Evolutionary conservation across 495 filamentous ascomycete genomes (phyloP).

Genomic region (Penicillium dipodomyicola): DNA sequence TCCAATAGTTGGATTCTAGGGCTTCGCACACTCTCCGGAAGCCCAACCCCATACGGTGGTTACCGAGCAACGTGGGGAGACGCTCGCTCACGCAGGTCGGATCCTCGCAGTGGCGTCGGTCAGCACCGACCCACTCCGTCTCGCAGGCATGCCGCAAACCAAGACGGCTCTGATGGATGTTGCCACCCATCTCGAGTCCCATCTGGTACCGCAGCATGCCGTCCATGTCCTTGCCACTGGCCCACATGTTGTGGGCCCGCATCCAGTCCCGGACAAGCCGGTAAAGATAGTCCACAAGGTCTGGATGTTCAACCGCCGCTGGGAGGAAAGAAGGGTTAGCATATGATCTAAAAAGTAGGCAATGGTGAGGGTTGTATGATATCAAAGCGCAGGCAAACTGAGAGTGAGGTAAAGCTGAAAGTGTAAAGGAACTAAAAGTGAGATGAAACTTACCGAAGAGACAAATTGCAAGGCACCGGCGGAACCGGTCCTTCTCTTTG

Average conservation of each 20-base stretch:
- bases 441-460: constrained; percentile 30
- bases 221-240: constrained; percentile 14
- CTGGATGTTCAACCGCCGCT: constrained; percentile 19
- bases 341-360: background rate
- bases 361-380: background rate
- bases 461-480: constrained; percentile 35
- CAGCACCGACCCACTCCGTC: constrained; percentile 36
- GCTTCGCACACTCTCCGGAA: constrained; percentile 19
- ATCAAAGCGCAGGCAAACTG: background rate
- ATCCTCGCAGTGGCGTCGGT: constrained; percentile 28
- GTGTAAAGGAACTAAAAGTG: background rate
- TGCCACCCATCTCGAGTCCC: constrained; percentile 21
- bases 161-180: constrained; percentile 10
- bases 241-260: constrained; percentile 17
- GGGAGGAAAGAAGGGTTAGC: background rate
- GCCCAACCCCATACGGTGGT: constrained; percentile 6
- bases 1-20: constrained; percentile 38
- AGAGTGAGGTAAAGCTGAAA: background rate
- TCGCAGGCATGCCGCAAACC: constrained; percentile 36
- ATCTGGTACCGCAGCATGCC: constrained; percentile 27
- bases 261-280: constrained; percentile 40
- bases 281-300: constrained; percentile 33
- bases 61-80: constrained; percentile 13
- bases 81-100: constrained; percentile 25
- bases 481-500: constrained; percentile 36